Conservation (phyloP, 2,329 filamentous ascomycete genomes). For the Paramyrothecium sp. region DNA sequence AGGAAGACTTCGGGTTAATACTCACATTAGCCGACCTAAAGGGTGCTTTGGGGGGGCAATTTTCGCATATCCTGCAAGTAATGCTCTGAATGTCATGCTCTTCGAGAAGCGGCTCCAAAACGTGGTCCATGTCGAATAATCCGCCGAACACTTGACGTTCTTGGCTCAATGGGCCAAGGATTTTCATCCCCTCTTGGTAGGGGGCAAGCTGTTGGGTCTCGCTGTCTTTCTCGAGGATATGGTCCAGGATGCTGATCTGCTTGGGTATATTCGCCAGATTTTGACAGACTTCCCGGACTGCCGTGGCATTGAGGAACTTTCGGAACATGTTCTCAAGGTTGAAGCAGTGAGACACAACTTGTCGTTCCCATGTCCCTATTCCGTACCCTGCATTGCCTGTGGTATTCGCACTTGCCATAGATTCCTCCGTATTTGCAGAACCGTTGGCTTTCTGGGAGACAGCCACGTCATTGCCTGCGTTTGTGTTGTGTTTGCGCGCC, state of each 20-base stretch:
- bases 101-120: background rate
- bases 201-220: constrained; percentile 5
- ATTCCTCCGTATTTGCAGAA: too few relatives aligned
- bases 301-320: background rate
- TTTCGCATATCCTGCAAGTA: background rate
- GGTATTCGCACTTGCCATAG: background rate
- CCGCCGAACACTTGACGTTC: constrained; percentile 14
- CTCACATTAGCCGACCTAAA: background rate
- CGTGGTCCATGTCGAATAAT: constrained; percentile 10
- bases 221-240: constrained; percentile 1
- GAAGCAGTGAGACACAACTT: constrained; percentile 24
- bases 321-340: constrained; percentile 24
- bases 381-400: background rate
- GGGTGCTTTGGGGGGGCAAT: background rate
- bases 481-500: too few relatives aligned
- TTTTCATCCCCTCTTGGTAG: background rate
- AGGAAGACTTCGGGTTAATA: background rate
- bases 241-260: constrained; percentile 6
- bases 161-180: constrained; percentile 1
- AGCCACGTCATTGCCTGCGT: too few relatives aligned
- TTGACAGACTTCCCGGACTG: constrained; percentile 1
- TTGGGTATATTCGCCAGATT: background rate
- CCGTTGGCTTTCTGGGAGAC: too few relatives aligned
- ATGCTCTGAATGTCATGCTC: background rate
- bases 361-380: constrained; percentile 9